Evolutionary conservation across 2,329 filamentous ascomycete species (phyloP), one percentile per base, ranked within the genome.

Genomic region (Cladosporium sp.): DNA sequence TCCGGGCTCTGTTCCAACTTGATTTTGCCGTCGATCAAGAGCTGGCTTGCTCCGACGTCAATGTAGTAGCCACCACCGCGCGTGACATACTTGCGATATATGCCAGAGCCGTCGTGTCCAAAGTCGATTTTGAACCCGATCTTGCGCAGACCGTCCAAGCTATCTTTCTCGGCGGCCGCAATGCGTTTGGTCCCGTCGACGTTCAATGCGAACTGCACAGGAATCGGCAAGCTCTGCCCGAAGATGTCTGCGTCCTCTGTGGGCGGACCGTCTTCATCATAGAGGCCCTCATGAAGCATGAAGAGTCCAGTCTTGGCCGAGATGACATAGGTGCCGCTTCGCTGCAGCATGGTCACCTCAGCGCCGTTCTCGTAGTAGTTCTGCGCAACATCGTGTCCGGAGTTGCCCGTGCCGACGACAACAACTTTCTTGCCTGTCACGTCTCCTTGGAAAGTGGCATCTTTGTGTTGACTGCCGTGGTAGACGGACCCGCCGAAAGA

Each of bases 341-440:
- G 84, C 76, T 92, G 90, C 0, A 92, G 82, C 75, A 92, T 88
- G 0, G 89, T 91, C 1, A 91, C 85, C 2, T 86, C 80, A 67
- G 88, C 88, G 0, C 89, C 89, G 59, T 87, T 86, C 70, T 90
- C 88, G 40, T 85, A 82, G 70, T 84, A 90, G 29, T 61, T 37
- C 16, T 40, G 33, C 0, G 87, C 85, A 64, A 91, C 91, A 68
- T 91, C 89, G 70, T 90, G 87, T 6, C 82, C 87, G 0, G 87
- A 89, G 75, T 90, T 91, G 75, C 88, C 89, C 1, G 85, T 87
- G 1, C 89, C 89, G 0, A 91, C 81, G 0, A 92, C 84, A 1
- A 91, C 78, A 0, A 86, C 88, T 67, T 85, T 88, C 73, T 87
- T 88, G 1, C 83, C 83, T 21, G 80, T 75, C 16, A 80, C 76